Conservation (phyloP, 345 rosid genomes). For the Erodium maritimum region DNA sequence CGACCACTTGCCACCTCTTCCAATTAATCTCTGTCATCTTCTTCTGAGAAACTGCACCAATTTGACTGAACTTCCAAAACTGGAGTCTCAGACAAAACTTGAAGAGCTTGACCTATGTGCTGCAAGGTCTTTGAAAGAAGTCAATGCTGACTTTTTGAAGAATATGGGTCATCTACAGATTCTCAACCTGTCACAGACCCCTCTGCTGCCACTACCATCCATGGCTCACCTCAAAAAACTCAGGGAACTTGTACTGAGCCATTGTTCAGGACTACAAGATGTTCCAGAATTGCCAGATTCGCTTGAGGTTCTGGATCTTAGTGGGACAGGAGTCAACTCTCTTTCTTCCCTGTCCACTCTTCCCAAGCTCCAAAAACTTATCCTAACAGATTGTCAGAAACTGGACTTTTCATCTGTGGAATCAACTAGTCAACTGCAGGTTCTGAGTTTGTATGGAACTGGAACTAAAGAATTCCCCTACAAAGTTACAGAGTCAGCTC, state of each 20-base stretch:
- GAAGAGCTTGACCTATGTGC: slow-evolving; percentile 8
- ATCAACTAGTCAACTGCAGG: neutral
- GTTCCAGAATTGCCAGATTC: neutral
- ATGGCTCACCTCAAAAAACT: slow-evolving; percentile 7
- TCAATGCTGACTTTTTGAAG: neutral
- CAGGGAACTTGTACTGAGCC: slow-evolving; percentile 1
- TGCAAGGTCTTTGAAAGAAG: neutral
- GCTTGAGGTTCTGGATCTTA: slow-evolving; percentile 3
- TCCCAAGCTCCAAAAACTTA: neutral
- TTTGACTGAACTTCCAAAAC: slow-evolving; percentile 7
- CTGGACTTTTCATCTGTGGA: neutral
- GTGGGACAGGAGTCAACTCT: neutral
- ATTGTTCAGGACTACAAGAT: neutral
- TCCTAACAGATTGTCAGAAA: neutral
- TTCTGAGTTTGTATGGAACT: slow-evolving; percentile 3
- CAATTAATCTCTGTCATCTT: slow-evolving; percentile 1
- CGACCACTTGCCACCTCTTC: slow-evolving; percentile 3
- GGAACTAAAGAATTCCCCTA: neutral
- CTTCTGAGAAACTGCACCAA: slow-evolving; percentile 10
- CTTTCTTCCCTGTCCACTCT: neutral
- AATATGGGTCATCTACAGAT: neutral
- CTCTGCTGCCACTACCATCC: slow-evolving; percentile 1
- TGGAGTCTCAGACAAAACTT: slow-evolving; percentile 2
- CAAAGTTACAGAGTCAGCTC: neutral
- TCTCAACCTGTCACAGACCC: slow-evolving; percentile 6